Conservation (phyloP, 2,329 filamentous ascomycete species). For the Cercospora canescens region DNA sequence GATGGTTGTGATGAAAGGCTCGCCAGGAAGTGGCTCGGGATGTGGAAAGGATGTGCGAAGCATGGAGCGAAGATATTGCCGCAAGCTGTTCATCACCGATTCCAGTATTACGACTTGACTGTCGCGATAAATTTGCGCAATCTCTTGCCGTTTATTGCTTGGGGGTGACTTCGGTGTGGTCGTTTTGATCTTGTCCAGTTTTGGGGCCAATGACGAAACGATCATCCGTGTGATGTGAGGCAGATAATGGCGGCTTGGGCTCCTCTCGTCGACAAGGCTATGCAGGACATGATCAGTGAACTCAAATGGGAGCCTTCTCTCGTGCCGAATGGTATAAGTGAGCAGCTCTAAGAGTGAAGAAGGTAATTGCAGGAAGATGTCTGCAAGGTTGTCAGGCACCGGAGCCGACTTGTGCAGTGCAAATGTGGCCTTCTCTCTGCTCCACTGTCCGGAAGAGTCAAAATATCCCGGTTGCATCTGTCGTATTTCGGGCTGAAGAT, state of each 20-base stretch:
- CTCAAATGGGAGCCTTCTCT: constrained; percentile 34
- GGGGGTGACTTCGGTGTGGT: constrained; percentile 27
- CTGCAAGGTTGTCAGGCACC: constrained; percentile 5
- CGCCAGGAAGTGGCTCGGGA: constrained; percentile 6
- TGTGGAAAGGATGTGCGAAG: constrained; percentile 15
- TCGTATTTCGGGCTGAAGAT: constrained; percentile 36
- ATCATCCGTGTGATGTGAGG: constrained; percentile 38
- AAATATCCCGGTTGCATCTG: constrained; percentile 38
- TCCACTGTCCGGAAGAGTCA: constrained; percentile 33
- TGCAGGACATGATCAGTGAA: constrained; percentile 30
- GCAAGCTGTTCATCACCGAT: constrained; percentile 30
- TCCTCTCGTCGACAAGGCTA: constrained; percentile 26
- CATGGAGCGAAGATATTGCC: constrained; percentile 30
- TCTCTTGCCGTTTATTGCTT: constrained; percentile 41
- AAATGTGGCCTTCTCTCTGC: constrained; percentile 38
- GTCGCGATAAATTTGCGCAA: constrained; percentile 45
- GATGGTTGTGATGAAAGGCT: constrained; percentile 31
- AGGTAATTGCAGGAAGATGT: constrained; percentile 33
- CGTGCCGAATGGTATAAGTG: constrained; percentile 36
- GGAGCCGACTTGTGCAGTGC: constrained; percentile 31
- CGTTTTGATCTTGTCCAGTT: constrained; percentile 34
- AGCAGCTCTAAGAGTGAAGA: constrained; percentile 38
- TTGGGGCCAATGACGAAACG: constrained; percentile 35
- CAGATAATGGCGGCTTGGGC: constrained; percentile 32
- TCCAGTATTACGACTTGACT: constrained; percentile 40